Conservation (phyloP, 352 stramenopile genomes). For the Phytophthora ohioensis region DNA sequence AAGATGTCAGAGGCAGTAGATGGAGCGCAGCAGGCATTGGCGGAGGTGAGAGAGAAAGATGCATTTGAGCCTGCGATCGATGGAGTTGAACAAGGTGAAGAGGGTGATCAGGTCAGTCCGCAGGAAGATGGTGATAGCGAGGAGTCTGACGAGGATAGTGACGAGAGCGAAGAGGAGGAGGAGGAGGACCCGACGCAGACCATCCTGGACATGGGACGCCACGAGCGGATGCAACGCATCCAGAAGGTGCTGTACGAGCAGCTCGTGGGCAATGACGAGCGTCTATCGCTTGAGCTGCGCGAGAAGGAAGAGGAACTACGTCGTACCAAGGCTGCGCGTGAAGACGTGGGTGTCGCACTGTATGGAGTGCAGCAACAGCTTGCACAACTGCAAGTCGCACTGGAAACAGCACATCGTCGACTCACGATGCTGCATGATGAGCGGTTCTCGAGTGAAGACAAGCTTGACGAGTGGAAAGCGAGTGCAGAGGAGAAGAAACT, state of each 20-base stretch:
- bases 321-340: conserved; percentile 73
- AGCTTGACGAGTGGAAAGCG: conserved; percentile 77
- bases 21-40: conserved; percentile 4
- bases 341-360: conserved; percentile 92
- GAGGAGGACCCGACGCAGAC: conserved; percentile 75
- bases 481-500: conserved; percentile 69
- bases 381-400: conserved; percentile 89
- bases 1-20: conserved; percentile 22
- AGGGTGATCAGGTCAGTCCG: not conserved
- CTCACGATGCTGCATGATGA: conserved; percentile 71
- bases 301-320: conserved; percentile 83
- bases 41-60: not conserved
- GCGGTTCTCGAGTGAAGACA: conserved; percentile 75
- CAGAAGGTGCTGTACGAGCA: conserved; percentile 88
- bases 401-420: conserved; percentile 87
- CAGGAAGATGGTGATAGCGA: conserved; percentile 52
- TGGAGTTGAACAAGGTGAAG: conserved; percentile 13
- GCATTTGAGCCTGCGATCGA: conserved; percentile 15
- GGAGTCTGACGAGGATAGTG: conserved; percentile 40
- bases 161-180: conserved; percentile 49
- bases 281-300: conserved; percentile 73
- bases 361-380: conserved; percentile 97
- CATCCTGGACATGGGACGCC: conserved; percentile 84
- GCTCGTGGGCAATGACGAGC: conserved; percentile 78
- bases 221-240: conserved; percentile 86